Evolutionary conservation across 2,329 filamentous ascomycete genomes (phyloP).

Genomic region (Harringtonia aguacate): DNA sequence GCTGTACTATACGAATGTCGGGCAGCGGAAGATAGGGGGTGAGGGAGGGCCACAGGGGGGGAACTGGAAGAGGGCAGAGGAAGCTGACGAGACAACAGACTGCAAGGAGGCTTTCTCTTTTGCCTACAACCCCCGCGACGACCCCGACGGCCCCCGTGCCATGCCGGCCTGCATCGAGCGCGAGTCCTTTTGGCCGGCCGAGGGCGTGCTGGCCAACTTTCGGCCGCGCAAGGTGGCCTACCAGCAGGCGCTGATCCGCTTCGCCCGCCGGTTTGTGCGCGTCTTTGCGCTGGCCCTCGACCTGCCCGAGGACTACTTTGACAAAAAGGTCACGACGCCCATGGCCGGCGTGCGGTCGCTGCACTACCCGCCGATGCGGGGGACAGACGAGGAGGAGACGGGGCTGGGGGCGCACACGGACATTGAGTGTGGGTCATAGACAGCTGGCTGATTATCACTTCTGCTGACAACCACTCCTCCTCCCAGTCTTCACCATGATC

Average conservation of each 20-base stretch:
- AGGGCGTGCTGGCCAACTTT: neutral
- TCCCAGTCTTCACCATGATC: slow-evolving; percentile 8
- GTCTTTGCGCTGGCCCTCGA: slow-evolving; percentile 8
- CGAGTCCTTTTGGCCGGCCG: slow-evolving; percentile 1
- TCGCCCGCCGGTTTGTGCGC: slow-evolving; percentile 6
- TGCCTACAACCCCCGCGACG: neutral
- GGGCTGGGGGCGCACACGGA: slow-evolving; percentile 11
- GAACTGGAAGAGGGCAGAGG: too few species aligned
- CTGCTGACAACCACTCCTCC: neutral
- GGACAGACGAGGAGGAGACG: slow-evolving; percentile 7
- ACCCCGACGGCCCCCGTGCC: neutral
- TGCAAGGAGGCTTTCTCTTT: neutral
- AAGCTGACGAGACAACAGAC: too few species aligned
- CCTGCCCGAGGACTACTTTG: slow-evolving; percentile 9
- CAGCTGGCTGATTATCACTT: neutral
- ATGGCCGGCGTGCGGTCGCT: slow-evolving; percentile 8
- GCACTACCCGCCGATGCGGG: slow-evolving; percentile 9
- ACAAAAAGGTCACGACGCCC: slow-evolving; percentile 2
- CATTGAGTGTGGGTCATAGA: slow-evolving; percentile 1
- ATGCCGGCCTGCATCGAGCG: neutral
- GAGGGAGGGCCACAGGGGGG: too few species aligned
- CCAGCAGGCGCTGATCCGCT: slow-evolving; percentile 4
- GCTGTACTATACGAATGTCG: neutral
- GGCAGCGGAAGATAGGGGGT: neutral
- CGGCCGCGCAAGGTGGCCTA: neutral